Percentiles rank a stretch among this genome's conserved stretches.
phyloP scores from a whole-genome alignment of 2,329 filamentous ascomycete species.

The Teratosphaeria epicoccoides region DNA sequence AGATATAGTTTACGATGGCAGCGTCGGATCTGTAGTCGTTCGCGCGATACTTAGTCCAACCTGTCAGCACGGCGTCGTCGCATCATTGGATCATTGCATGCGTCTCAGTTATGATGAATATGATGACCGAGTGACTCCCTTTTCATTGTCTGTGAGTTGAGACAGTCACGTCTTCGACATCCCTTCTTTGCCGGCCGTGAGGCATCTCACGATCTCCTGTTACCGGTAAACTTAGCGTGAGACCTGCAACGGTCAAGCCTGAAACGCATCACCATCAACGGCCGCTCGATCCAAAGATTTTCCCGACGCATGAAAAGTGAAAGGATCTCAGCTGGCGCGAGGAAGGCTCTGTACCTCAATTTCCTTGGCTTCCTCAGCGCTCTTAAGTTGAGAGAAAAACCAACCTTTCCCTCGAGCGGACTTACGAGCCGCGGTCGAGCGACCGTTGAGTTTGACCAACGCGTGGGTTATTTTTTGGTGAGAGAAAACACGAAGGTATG shows the following conservation, averaged over 20 bases:
- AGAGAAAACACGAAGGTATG: neutral
- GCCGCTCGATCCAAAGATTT: neutral
- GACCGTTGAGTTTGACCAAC: neutral
- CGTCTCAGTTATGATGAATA: neutral
- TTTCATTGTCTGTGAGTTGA: too few species aligned
- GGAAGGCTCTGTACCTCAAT: neutral
- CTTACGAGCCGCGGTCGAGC: neutral
- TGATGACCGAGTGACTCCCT: too few species aligned
- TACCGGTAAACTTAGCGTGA: neutral
- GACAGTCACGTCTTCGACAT: too few species aligned
- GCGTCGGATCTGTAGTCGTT: neutral
- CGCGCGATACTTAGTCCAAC: neutral
- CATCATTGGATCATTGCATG: neutral
- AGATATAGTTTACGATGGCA: neutral
- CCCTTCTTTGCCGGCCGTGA: neutral
- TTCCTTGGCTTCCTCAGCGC: neutral
- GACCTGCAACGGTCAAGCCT: neutral
- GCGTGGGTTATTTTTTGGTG: neutral
- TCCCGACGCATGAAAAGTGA: neutral
- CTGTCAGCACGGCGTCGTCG: neutral
- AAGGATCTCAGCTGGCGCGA: neutral
- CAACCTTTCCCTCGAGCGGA: neutral
- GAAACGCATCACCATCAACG: neutral
- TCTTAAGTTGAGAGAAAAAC: neutral
- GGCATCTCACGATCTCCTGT: neutral